Evolutionary conservation across 768 basidiomycete species (phyloP), one percentile per base, ranked within the genome.

Genomic region (Tephrocybe sp.): DNA sequence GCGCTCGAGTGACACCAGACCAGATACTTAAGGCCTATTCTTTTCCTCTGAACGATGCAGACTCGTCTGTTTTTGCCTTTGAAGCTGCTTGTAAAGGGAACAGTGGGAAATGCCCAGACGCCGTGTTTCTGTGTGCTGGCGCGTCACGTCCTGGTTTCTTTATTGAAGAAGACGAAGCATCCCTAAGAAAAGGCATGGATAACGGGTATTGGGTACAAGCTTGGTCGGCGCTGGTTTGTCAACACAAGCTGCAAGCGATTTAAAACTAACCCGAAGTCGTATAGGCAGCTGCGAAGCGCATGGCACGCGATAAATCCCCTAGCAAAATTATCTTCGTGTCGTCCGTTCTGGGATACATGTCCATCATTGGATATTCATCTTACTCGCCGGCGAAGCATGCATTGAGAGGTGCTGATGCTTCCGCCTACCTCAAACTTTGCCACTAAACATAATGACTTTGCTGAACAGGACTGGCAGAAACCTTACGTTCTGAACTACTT

Each of bases 361-460:
- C 82, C 4, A 79, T 94, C 44, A 69, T 88, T 5, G 93, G 94
- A 0, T 97, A 85, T 57, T 74, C 85, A 1, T 79, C 83, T 0
- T 97, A 97, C 65, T 73, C 88, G 0, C 91, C 93, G 0, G 86
- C 83, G 10, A 97, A 96, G 64, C 87, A 89, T 59, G 94, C 94
- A 12, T 65, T 96, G 10, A 72, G 91, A 69, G 93, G 92, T 92
- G 56, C 38, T 69, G 54, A 14, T 23, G 23, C 16, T 19, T 23
- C 31, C 45, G 20, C 33, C 23, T 17, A 46, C 39, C 31, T 43
- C 14, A 39, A 41, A 46, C 35, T n/a, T 26, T 26, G 49, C 50
- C 48, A 16, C 34, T 39, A 12, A 32, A 30, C 36, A 20, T 31
- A 9, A 23, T 17, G 16, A 43, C 14, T 23, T 43, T 43, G 3